Evolutionary conservation across 2,329 filamentous ascomycete genomes (phyloP).

Genomic region (Chaetomium strumarium): DNA sequence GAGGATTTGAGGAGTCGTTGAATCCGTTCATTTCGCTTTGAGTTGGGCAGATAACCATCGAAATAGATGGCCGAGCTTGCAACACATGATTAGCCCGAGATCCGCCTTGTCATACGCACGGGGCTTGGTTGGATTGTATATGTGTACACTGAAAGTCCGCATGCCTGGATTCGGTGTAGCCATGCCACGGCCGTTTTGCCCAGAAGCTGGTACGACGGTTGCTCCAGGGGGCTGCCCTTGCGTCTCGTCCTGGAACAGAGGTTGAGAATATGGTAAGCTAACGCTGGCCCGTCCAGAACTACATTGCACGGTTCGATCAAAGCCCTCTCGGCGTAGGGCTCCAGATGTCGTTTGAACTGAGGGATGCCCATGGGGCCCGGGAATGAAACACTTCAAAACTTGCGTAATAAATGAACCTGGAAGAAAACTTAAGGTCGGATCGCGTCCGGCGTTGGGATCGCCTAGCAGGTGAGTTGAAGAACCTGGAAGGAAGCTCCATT

Average conservation of each 20-base stretch:
- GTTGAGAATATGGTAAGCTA: slow-evolving; percentile 68
- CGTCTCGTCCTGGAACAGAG: slow-evolving; percentile 37
- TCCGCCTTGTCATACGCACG: not conserved
- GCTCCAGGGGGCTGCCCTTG: slow-evolving; percentile 41
- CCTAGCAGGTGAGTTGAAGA: no score
- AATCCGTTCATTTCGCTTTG: slow-evolving; percentile 59
- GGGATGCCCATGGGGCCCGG: slow-evolving; percentile 51
- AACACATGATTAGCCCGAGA: slow-evolving; percentile 16
- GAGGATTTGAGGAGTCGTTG: slow-evolving; percentile 55
- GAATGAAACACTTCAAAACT: not conserved
- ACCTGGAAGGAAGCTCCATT: no score
- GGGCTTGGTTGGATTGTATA: not conserved
- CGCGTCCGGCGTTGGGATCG: no score
- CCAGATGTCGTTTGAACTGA: slow-evolving; percentile 47
- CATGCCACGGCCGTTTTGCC: slow-evolving; percentile 54
- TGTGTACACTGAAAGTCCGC: slow-evolving; percentile 61
- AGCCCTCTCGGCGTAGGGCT: slow-evolving; percentile 43
- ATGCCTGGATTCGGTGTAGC: slow-evolving; percentile 52
- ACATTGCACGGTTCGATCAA: slow-evolving; percentile 38
- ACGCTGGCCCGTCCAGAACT: slow-evolving; percentile 70
- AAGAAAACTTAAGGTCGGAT: no score
- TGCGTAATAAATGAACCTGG: no score
- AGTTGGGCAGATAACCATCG: slow-evolving; percentile 69
- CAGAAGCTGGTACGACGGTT: slow-evolving; percentile 59
- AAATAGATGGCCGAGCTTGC: slow-evolving; percentile 68